Conservation (phyloP, 441 rosid genomes). For the Jatropha podagrica region DNA sequence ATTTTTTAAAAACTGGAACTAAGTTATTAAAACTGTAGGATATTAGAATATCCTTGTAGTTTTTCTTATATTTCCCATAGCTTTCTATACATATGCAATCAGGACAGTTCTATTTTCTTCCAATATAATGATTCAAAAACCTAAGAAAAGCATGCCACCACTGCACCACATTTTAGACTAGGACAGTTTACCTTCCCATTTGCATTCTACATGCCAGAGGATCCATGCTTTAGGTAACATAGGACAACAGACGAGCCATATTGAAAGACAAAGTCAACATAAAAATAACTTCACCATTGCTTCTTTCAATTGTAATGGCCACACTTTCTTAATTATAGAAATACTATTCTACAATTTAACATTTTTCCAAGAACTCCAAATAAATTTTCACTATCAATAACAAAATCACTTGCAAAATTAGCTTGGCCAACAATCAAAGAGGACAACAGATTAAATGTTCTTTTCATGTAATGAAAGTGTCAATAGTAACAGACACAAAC, state of each 20-base stretch:
- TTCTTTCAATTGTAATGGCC: not conserved
- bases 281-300: not conserved
- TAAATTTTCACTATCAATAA: not conserved
- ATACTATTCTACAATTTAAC: not conserved
- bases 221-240: not conserved
- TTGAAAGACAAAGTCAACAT: not conserved
- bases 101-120: no score
- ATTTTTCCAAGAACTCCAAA: not conserved
- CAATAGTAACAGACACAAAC: not conserved
- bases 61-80: no score
- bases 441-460: not conserved
- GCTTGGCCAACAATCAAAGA: not conserved
- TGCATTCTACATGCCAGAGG: no score
- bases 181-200: no score
- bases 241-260: not conserved
- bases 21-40: no score
- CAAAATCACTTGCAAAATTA: not conserved
- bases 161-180: no score
- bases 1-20: no score
- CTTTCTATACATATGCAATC: no score
- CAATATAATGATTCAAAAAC: no score
- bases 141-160: no score
- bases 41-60: no score
- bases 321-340: not conserved
- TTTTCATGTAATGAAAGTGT: not conserved